A percentile compares a stretch with the other conserved stretches of the same genome.
Conservation (phyloP, 257 asterid species). For the Solanum sejunctum region DNA sequence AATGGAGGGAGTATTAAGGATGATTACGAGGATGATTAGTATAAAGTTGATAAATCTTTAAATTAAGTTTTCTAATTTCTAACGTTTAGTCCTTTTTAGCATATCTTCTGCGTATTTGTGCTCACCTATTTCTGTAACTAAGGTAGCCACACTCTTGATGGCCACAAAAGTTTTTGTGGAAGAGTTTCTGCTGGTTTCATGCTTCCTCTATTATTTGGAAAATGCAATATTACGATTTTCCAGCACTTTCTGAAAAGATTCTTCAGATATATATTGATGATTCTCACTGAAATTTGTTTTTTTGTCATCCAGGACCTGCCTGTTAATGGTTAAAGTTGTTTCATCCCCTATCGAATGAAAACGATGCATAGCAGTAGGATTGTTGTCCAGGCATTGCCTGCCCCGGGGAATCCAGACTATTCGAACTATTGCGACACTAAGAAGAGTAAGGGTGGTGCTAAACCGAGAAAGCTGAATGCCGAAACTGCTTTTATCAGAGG, state of each 20-base stretch:
- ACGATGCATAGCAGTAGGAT: background rate
- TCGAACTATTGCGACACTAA: background rate
- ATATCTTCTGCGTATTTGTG: background rate
- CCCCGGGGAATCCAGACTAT: background rate
- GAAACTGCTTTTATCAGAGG: background rate
- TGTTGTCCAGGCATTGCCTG: background rate
- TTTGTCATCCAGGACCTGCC: background rate
- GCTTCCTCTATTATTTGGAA: background rate
- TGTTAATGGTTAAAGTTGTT: background rate
- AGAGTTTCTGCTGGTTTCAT: background rate
- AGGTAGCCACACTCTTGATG: background rate
- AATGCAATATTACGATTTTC: background rate
- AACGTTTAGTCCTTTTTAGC: background rate
- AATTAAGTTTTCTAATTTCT: background rate
- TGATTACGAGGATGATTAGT: background rate
- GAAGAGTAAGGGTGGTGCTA: background rate
- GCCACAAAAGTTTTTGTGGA: background rate
- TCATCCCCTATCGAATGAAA: background rate
- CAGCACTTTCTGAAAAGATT: background rate
- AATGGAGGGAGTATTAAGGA: background rate
- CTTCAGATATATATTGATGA: background rate
- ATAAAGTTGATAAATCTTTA: background rate
- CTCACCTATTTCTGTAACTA: background rate
- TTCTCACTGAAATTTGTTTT: background rate
- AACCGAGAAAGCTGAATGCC: background rate